Percentiles rank a stretch among this genome's conserved stretches.
Conservation (phyloP, 176 grass and related monocot genomes). For the Rhynchospora pubera region DNA sequence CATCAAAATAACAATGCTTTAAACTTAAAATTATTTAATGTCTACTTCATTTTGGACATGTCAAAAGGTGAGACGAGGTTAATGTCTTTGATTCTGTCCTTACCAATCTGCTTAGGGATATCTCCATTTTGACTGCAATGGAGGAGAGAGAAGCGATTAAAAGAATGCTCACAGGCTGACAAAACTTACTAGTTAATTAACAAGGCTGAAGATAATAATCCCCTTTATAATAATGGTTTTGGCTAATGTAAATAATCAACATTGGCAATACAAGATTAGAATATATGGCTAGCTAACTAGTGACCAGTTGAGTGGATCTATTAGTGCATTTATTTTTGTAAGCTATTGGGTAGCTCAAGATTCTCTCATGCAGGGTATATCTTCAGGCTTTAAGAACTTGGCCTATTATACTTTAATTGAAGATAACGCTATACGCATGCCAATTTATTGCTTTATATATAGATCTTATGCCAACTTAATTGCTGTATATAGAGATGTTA, state of each 20-base stretch:
- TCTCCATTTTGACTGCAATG: not conserved
- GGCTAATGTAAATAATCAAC: constrained; percentile 11
- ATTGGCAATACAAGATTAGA: not conserved
- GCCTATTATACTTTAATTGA: no score
- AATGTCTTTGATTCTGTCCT: no score
- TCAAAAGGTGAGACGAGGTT: no score
- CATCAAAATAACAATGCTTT: no score
- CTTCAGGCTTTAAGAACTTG: not conserved
- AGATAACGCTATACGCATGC: no score
- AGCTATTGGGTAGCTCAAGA: not conserved
- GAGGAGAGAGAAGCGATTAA: not conserved
- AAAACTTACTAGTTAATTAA: not conserved
- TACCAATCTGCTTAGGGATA: no score
- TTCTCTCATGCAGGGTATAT: not conserved
- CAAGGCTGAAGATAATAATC: not conserved
- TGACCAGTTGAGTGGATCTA: not conserved
- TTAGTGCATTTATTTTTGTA: constrained; percentile 1
- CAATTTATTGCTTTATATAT: no score
- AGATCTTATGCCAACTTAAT: not conserved
- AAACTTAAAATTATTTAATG: no score
- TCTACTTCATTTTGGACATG: no score
- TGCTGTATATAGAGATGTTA: not conserved
- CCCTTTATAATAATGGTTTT: not conserved
- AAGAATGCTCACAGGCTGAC: not conserved
- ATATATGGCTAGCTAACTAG: not conserved